Conservation (phyloP, 441 rosid genomes). For the Adansonia grandidieri region DNA sequence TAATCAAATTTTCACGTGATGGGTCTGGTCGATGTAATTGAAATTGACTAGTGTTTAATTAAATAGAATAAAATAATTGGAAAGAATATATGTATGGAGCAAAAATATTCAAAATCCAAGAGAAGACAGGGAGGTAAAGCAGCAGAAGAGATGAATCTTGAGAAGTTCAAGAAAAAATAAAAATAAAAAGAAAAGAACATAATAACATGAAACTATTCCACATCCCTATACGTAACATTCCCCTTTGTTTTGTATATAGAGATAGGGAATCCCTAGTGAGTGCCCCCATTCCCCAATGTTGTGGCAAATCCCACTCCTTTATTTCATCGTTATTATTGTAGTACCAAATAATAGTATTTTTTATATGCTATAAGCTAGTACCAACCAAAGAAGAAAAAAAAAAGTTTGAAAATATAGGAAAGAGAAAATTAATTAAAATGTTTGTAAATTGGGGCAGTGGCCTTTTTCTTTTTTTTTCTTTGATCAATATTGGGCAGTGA, state of each 20-base stretch:
- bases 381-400: too few relatives aligned
- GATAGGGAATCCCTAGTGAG: conserved; percentile 38
- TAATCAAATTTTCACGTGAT: conserved; percentile 48
- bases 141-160: conserved; percentile 45
- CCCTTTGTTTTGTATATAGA: not conserved
- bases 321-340: not conserved
- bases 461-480: too few relatives aligned
- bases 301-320: conserved; percentile 46
- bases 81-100: conserved; percentile 28
- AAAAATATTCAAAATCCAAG: conserved; percentile 49
- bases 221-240: conserved; percentile 45
- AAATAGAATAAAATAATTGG: not conserved
- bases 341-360: not conserved
- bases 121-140: conserved; percentile 44
- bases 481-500: too few relatives aligned
- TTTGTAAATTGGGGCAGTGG: too few relatives aligned
- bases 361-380: not conserved
- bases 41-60: not conserved
- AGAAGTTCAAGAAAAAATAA: conserved; percentile 43
- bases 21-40: conserved; percentile 23
- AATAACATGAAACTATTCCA: not conserved
- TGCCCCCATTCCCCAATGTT: conserved; percentile 38
- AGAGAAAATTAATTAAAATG: not conserved
- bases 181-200: not conserved
- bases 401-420: not conserved